Conservation (phyloP, 2,329 filamentous ascomycete genomes). For the Epichloe baconii region DNA sequence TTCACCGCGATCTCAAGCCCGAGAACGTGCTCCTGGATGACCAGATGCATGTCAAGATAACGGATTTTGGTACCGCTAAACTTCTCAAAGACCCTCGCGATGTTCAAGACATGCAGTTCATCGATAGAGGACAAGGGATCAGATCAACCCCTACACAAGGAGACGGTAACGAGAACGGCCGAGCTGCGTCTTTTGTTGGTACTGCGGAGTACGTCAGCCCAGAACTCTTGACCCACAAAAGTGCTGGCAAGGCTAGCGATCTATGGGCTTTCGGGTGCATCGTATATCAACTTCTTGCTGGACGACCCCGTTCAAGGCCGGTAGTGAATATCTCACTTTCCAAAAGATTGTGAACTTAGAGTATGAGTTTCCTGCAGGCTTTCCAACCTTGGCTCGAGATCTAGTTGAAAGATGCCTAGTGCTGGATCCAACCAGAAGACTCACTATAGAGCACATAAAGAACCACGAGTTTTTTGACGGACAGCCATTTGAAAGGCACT, state of each 20-base stretch:
- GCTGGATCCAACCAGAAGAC: conserved; percentile 66
- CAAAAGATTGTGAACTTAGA: conserved; percentile 95
- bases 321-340: conserved; percentile 92
- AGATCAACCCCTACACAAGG: conserved; percentile 18
- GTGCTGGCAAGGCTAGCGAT: conserved; percentile 93
- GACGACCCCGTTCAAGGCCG: conserved; percentile 96
- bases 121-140: conserved; percentile 17
- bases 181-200: conserved; percentile 89
- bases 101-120: conserved; percentile 29
- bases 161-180: conserved; percentile 45
- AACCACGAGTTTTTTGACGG: conserved; percentile 93
- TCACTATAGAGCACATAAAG: conserved; percentile 93
- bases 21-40: conserved; percentile 93
- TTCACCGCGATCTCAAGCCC: conserved; percentile 91
- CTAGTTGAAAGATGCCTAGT: conserved; percentile 84
- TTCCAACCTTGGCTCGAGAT: conserved; percentile 75
- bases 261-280: conserved; percentile 98
- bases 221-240: conserved; percentile 91
- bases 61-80: conserved; percentile 97
- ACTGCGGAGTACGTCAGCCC: conserved; percentile 98
- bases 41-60: conserved; percentile 97
- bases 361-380: conserved; percentile 83
- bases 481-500: conserved; percentile 65
- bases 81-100: conserved; percentile 43
- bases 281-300: conserved; percentile 87